These are phyloP conservation scores for Hypoxylon sp. DNA, from an alignment of 2,329 filamentous ascomycete species.

Conservation along the genomic window DNA sequence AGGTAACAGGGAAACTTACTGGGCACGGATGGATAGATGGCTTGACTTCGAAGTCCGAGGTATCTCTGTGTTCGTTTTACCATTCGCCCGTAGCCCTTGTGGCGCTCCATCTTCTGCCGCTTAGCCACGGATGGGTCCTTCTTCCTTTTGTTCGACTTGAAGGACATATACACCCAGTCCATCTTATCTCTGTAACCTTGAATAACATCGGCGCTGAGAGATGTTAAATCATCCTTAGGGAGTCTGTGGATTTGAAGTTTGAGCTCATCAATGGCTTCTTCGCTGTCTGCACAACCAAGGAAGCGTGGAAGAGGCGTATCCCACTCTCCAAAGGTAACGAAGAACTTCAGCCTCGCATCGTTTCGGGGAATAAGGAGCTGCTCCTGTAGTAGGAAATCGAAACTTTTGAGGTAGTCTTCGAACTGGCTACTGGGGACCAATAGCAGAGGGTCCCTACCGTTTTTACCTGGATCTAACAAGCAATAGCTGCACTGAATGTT, in stretches of 20 bases:
- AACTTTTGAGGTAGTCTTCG: constrained; percentile 66
- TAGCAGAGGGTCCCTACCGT: constrained; percentile 63
- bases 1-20: constrained; percentile 20
- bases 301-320: constrained; percentile 72
- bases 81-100: constrained; percentile 61
- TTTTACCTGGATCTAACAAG: constrained; percentile 61
- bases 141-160: constrained; percentile 54
- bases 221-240: constrained; percentile 47
- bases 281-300: constrained; percentile 64
- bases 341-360: constrained; percentile 62
- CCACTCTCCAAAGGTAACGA: constrained; percentile 67
- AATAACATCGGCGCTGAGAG: constrained; percentile 50
- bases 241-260: constrained; percentile 49
- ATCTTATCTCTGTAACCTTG: constrained; percentile 64
- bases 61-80: constrained; percentile 73
- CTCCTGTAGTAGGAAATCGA: constrained; percentile 67
- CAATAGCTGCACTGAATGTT: constrained; percentile 65
- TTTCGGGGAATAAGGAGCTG: constrained; percentile 66
- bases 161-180: constrained; percentile 57
- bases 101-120: constrained; percentile 57
- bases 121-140: constrained; percentile 56
- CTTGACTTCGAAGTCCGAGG: constrained; percentile 66
- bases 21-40: background rate
- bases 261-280: constrained; percentile 47
- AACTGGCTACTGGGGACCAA: constrained; percentile 75